Evolutionary conservation across 352 stramenopile species (phyloP).

Genomic region (Pythium grandisporangium): DNA sequence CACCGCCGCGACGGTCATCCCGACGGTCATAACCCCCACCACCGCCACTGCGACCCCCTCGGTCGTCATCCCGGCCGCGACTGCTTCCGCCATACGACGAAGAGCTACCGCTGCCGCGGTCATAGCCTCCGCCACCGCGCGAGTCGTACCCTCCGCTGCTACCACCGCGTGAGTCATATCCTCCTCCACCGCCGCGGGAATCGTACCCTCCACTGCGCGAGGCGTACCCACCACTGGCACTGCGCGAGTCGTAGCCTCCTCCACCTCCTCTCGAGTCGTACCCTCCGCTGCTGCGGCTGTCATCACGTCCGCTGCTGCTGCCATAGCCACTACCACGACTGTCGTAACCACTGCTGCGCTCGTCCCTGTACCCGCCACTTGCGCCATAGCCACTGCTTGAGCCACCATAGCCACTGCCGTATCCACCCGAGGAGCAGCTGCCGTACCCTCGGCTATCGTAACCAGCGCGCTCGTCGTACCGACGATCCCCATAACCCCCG

Average conservation of each 20-base stretch:
- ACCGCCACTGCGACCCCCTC: constrained; percentile 8
- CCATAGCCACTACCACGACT: constrained; percentile 9
- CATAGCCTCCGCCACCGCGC: constrained; percentile 8
- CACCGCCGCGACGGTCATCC: constrained; percentile 15
- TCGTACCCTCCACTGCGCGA: too few relatives aligned
- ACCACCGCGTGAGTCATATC: constrained; percentile 19
- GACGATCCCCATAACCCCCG: constrained; percentile 17
- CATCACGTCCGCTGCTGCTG: constrained; percentile 2
- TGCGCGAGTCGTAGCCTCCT: constrained; percentile 17
- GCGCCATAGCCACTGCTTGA: constrained; percentile 19
- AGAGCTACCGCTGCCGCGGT: constrained; percentile 3
- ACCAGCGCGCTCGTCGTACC: constrained; percentile 9
- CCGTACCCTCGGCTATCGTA: constrained; percentile 9
- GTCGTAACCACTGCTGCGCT: constrained; percentile 19
- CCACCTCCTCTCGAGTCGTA: constrained; percentile 3
- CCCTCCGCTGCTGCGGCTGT: neutral
- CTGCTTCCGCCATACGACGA: neutral
- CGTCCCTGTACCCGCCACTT: constrained; percentile 2
- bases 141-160: constrained; percentile 7
- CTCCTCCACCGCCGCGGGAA: constrained; percentile 5
- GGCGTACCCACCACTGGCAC: constrained; percentile 1
- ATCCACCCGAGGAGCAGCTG: constrained; percentile 6
- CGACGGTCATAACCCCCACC: constrained; percentile 17
- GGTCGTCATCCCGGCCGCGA: constrained; percentile 8
- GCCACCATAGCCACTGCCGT: constrained; percentile 6